A percentile compares a stretch with the other conserved stretches of the same genome.
phyloP scores from a whole-genome alignment of 2,329 filamentous ascomycete genomes.

The Trichophaea hybrida region DNA sequence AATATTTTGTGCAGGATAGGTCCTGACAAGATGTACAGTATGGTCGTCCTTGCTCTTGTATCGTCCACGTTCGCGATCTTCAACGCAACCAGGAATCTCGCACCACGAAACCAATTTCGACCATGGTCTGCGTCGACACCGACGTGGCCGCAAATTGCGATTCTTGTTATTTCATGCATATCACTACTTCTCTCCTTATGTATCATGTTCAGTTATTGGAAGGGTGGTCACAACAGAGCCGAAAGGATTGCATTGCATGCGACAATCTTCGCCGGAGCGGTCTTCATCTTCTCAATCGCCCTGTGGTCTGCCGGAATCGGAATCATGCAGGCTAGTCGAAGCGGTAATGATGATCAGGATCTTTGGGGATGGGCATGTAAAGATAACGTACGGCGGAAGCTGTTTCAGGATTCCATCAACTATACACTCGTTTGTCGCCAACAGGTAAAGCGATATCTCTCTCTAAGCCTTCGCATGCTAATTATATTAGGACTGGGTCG shows the following conservation, averaged over 20 bases:
- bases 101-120: slow-evolving; percentile 63
- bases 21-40: slow-evolving; percentile 31
- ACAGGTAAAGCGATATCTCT: slow-evolving; percentile 41
- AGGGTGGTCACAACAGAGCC: slow-evolving; percentile 72
- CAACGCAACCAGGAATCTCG: slow-evolving; percentile 64
- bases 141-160: slow-evolving; percentile 76
- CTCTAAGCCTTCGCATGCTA: neutral
- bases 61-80: slow-evolving; percentile 83
- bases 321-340: slow-evolving; percentile 63
- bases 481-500: slow-evolving; percentile 62
- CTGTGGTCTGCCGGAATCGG: slow-evolving; percentile 85
- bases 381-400: slow-evolving; percentile 61
- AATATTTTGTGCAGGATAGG: no score
- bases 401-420: slow-evolving; percentile 68
- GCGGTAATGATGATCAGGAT: slow-evolving; percentile 63
- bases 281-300: slow-evolving; percentile 83
- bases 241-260: slow-evolving; percentile 94
- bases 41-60: slow-evolving; percentile 86
- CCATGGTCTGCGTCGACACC: slow-evolving; percentile 70
- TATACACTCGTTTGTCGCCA: slow-evolving; percentile 87
- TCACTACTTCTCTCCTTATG: slow-evolving; percentile 65
- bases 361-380: slow-evolving; percentile 98
- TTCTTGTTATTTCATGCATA: slow-evolving; percentile 63
- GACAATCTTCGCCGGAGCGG: slow-evolving; percentile 79
- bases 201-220: slow-evolving; percentile 75